Base-by-base conservation (phyloP, 2,329 filamentous ascomycete genomes). In the Exophiala bonariae region DNA sequence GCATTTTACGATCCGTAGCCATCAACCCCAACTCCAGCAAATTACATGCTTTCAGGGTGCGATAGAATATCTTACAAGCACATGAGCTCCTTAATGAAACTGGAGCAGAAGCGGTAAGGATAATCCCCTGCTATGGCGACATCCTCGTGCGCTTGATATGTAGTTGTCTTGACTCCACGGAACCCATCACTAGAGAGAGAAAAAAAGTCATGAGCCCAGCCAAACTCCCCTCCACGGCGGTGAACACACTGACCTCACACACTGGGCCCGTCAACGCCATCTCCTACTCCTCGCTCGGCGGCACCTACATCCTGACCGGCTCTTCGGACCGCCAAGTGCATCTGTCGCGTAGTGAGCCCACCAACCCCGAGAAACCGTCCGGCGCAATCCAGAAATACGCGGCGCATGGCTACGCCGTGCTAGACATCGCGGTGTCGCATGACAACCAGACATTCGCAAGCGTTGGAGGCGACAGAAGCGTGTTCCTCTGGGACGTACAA, bases 401-500 rank as follows among this genome's bases (percentile, higher is more conserved):
- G 28, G 89, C 87, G 2, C 93, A 99, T 70, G 91, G 89, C 57
- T 96, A 99, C 73, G 87, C 91, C 59, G 86, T 99, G 6, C 83
- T 96, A 50, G 87, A 88, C 57, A 77, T 99, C 31, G 76, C 80
- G 42, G 86, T 96, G 40, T 66, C 74, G 14, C 63, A 73, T 18
- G 85, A 89, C 71, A 99, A 99, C 68, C 80, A 89, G 56, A 82
- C 82, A 34, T 96, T 99, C 66, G 85, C 84, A 8, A 91, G 85
- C n/a, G 81, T 82, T 1, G 93, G 93, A 57, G 93, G 93, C 49
- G 93, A 99, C 72, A 87, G 92, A 59, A 78, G 81, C 52, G 89
- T 96, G 0, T 96, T 96, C 64, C 77, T 96, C 4, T 97, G 93
- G 93, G 93, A 99, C 68, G 93, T 97, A 0, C 77, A 85, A 37